Percentiles rank a stretch among this genome's conserved stretches.
phyloP scores from a whole-genome alignment of 2,329 filamentous ascomycete genomes.

The Arthroderma sp. region DNA sequence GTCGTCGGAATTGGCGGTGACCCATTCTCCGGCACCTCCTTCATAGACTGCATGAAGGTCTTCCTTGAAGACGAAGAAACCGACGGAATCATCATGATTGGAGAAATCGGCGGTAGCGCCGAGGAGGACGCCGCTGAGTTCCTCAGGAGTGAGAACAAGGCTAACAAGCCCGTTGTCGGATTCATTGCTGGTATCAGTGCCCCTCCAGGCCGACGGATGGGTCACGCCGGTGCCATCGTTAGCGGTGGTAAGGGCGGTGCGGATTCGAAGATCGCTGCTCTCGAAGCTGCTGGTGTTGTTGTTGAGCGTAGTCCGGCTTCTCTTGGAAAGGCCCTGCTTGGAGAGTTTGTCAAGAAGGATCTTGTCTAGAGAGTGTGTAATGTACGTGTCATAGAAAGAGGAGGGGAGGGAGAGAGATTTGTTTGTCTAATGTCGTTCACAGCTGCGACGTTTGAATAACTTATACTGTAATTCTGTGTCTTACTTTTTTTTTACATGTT shows the following conservation, averaged over 20 bases:
- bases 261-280: conserved; percentile 92
- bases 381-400: too few species aligned
- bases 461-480: too few species aligned
- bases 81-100: conserved; percentile 99
- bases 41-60: conserved; percentile 96
- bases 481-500: background rate
- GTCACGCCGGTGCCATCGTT: conserved; percentile 96
- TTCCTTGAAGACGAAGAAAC: conserved; percentile 94
- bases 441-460: too few species aligned
- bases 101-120: conserved; percentile 92
- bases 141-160: conserved; percentile 79
- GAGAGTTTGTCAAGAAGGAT: conserved; percentile 92
- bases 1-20: conserved; percentile 97
- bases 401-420: too few species aligned
- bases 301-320: conserved; percentile 89
- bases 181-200: conserved; percentile 99
- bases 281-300: conserved; percentile 85
- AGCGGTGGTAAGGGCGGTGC: conserved; percentile 95
- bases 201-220: conserved; percentile 92
- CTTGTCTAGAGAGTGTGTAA: conserved; percentile 48
- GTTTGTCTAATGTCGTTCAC: too few species aligned
- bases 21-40: conserved; percentile 97
- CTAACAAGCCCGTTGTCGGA: conserved; percentile 90
- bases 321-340: conserved; percentile 85
- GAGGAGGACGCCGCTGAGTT: conserved; percentile 98